phyloP scores from a whole-genome alignment of 2,329 filamentous ascomycete genomes.

The Diatrype stigma region DNA sequence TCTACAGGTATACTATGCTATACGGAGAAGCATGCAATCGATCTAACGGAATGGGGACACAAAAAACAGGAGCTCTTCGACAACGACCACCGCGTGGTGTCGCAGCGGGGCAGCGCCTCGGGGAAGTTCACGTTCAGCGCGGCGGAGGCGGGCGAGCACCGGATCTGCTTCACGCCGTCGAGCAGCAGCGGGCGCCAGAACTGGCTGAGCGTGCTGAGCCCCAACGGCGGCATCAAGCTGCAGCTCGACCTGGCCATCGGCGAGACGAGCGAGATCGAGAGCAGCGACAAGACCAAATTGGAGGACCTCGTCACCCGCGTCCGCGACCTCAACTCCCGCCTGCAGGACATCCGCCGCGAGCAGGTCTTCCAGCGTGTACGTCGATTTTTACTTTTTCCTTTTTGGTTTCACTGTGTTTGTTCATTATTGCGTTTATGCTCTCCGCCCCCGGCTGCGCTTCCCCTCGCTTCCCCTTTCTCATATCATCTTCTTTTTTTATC shows the following conservation, averaged over 20 bases:
- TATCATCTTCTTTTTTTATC: background rate
- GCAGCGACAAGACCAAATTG: conserved; percentile 88
- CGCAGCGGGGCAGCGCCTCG: conserved; percentile 68
- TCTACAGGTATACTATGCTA: too few relatives aligned
- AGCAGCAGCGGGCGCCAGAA: conserved; percentile 65
- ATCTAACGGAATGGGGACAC: too few relatives aligned
- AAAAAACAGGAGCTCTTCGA: conserved; percentile 76
- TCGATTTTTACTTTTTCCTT: conserved; percentile 10
- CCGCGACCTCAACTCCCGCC: conserved; percentile 78
- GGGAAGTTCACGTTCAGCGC: conserved; percentile 96
- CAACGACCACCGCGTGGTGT: conserved; percentile 94
- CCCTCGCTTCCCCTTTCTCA: background rate
- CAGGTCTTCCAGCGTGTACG: conserved; percentile 92
- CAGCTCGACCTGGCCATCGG: conserved; percentile 89
- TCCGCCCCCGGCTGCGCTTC: background rate
- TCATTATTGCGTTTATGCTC: too few relatives aligned
- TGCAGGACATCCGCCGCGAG: conserved; percentile 87
- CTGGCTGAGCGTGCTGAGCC: conserved; percentile 64
- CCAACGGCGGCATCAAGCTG: conserved; percentile 76
- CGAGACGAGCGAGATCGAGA: conserved; percentile 90
- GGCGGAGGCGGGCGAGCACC: conserved; percentile 91
- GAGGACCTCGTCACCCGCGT: conserved; percentile 84
- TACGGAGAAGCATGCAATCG: too few relatives aligned
- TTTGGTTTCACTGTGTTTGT: too few relatives aligned
- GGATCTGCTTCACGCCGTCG: conserved; percentile 86